These are phyloP conservation scores for Ustilago xerochloae DNA, from an alignment of 1,284 basidiomycete species.

Conservation along the genomic window DNA sequence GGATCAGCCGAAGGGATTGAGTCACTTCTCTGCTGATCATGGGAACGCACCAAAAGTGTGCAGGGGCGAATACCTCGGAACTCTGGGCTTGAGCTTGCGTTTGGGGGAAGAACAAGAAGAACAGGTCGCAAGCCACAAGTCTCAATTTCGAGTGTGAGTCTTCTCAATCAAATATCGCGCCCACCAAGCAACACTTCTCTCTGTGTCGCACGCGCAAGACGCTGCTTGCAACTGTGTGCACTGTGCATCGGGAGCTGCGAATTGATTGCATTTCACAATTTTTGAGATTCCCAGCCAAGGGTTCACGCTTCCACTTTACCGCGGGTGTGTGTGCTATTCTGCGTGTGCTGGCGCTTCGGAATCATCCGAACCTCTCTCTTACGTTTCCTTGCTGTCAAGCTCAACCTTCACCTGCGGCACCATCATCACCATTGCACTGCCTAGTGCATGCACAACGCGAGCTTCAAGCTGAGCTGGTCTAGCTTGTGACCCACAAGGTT, in stretches of 20 bases:
- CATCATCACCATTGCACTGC: not conserved
- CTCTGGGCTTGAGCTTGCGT: no score
- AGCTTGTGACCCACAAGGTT: not conserved
- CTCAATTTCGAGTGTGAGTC: no score
- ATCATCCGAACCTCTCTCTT: not conserved
- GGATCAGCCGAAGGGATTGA: no score
- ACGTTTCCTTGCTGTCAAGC: not conserved
- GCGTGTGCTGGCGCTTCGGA: not conserved
- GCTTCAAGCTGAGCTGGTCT: not conserved
- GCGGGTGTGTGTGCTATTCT: no score
- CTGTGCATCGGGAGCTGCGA: constrained; percentile 6
- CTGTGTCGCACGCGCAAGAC: not conserved
- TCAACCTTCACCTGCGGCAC: not conserved
- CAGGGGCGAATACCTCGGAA: no score
- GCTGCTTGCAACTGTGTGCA: not conserved
- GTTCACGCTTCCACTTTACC: no score
- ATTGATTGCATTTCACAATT: constrained; percentile 8
- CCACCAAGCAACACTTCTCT: not conserved
- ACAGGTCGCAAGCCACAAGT: no score
- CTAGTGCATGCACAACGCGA: not conserved
- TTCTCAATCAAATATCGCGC: not conserved
- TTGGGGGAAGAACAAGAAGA: no score
- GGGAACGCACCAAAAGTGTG: no score
- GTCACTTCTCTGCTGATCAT: no score
- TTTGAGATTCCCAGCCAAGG: no score